Evolutionary conservation across 2,329 filamentous ascomycete genomes (phyloP), one percentile per base, ranked within the genome.

Genomic region (Myotisia sp.): DNA sequence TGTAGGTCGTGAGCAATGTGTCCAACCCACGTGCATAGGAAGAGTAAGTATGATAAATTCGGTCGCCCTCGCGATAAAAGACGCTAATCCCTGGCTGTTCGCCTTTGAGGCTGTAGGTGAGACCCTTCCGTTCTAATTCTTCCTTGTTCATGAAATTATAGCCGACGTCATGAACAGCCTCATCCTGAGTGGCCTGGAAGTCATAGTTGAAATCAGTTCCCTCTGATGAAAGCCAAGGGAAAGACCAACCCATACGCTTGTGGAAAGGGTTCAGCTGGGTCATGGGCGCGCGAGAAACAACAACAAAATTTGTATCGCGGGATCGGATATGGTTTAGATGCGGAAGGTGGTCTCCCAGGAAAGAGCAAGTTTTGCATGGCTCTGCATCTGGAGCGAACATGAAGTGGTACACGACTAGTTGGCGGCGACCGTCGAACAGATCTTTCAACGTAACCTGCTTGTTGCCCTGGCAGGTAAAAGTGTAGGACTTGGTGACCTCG

Each of bases 371-470:
- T 10, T 45, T 38, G 37, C 61, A 65, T 17, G 43, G 37, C 4
- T 53, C 47, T 2, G 51, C 44, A 3, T 47, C 41, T 1, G 59
- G 56, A 0, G 41, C 46, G 36, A 64, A 60, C 62, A 65, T 66
- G 51, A 64, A 65, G 45, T 65, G 61, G 42, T 64, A 64, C 22
- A 66, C 38, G 28, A 51, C 49, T 5, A 52, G 43, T 26, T 51
- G 49, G 6, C 44, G 37, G 20, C 45, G 48, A 17, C 45, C 45
- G 21, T 41, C 41, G 41, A 52, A 52, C 12, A 51, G 45, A 21
- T 52, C 46, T 2, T 27, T 19, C 8, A 52, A 44, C 10, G 29
- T 45, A 19, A 46, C 43, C 12, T 37, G 34, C 13, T 46, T 46
- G 23, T 47, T 44, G 3, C 44, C 35, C 9, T 52, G 47, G 1